Percentiles rank a stretch among this genome's conserved stretches.
These are phyloP conservation scores for Amylocarpus encephaloides DNA, from an alignment of 2,329 filamentous ascomycete species.

Conservation along the genomic window DNA sequence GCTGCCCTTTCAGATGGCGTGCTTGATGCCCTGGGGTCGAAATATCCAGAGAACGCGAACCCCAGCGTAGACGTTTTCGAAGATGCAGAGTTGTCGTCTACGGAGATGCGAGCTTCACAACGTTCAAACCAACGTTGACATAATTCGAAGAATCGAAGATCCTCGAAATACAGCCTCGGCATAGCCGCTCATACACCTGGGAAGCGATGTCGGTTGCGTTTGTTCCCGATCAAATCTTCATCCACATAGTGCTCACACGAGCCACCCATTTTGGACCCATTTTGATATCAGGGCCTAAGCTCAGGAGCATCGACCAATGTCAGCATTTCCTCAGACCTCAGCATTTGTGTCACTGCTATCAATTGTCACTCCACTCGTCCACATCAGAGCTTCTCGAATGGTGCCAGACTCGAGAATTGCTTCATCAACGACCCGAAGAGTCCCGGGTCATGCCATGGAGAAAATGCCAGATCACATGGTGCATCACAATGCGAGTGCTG, in stretches of 20 bases:
- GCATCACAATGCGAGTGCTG: background rate
- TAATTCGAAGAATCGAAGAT: background rate
- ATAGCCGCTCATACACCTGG: no score
- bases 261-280: no score
- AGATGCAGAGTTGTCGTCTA: background rate
- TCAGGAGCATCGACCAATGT: background rate
- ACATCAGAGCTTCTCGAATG: background rate
- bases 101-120: background rate
- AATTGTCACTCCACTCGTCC: conserved; percentile 1
- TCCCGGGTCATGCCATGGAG: conserved; percentile 1
- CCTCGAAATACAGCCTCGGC: background rate
- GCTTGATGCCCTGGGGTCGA: no score
- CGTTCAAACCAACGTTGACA: background rate
- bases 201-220: conserved; percentile 6
- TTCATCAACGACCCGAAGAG: background rate
- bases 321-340: conserved; percentile 8
- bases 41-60: no score
- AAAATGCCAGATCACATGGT: background rate
- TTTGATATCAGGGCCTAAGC: conserved; percentile 4
- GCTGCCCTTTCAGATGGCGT: background rate
- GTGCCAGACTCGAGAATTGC: background rate
- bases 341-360: conserved; percentile 6
- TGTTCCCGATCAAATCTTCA: background rate
- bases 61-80: no score
- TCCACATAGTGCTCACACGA: background rate